These are phyloP conservation scores for Hypoxylon sp. DNA, from an alignment of 2,329 filamentous ascomycete genomes.

Conservation along the genomic window DNA sequence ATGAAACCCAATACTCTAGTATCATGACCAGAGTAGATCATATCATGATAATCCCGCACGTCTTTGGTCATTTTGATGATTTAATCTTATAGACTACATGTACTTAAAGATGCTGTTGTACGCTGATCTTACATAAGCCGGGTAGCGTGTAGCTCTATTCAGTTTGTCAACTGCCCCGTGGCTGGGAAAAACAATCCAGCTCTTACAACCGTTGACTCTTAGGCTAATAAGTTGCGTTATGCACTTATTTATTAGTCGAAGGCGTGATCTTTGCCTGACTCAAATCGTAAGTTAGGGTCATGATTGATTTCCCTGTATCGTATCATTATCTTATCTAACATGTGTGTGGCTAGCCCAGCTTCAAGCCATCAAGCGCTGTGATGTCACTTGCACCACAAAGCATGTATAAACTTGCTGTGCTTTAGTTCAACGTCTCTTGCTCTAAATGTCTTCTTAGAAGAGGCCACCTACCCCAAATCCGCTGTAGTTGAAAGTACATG, in stretches of 20 bases:
- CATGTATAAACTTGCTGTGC: not conserved
- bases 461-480: not conserved
- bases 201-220: not conserved
- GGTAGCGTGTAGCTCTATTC: not conserved
- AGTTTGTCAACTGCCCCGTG: no score
- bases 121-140: not conserved
- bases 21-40: not conserved
- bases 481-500: not conserved
- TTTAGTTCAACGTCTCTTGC: not conserved
- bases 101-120: not conserved
- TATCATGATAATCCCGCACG: not conserved
- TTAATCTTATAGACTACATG: not conserved
- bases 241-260: not conserved
- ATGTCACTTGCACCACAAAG: not conserved
- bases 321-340: constrained; percentile 14
- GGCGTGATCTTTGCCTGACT: constrained; percentile 27
- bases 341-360: constrained; percentile 2
- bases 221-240: not conserved
- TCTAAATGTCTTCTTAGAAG: not conserved
- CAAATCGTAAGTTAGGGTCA: constrained; percentile 28
- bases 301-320: constrained; percentile 15
- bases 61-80: not conserved
- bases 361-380: not conserved
- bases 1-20: not conserved
- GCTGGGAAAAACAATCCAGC: not conserved